These are phyloP conservation scores for Lathyrus sativus DNA, from an alignment of 306 rosid genomes.

Conservation along the genomic window DNA sequence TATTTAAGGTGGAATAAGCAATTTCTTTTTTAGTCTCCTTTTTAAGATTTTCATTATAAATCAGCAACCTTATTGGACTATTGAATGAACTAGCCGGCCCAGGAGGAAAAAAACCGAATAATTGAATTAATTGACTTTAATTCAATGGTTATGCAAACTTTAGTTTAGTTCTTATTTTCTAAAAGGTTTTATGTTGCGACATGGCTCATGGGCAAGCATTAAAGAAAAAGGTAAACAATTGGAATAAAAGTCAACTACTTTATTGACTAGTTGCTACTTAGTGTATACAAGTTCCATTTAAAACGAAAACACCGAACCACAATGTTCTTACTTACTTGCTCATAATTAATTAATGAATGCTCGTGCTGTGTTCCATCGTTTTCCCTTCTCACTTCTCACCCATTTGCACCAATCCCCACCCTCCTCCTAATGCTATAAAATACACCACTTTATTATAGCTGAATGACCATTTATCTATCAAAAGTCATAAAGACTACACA, in stretches of 20 bases:
- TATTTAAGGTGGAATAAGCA: too few species aligned
- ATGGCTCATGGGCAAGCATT: slow-evolving; percentile 6
- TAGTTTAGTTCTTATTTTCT: too few species aligned
- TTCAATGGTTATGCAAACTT: too few species aligned
- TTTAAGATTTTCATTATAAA: too few species aligned
- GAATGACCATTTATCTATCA: slow-evolving; percentile 21
- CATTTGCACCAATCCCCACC: neutral
- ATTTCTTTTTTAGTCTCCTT: too few species aligned
- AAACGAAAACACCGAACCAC: neutral
- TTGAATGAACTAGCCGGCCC: too few species aligned
- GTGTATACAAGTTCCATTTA: neutral
- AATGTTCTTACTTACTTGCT: neutral
- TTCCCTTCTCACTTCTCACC: neutral
- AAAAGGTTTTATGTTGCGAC: neutral
- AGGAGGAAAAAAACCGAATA: too few species aligned
- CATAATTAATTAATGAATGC: neutral
- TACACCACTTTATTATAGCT: slow-evolving; percentile 8
- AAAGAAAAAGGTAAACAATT: neutral
- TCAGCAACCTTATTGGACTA: too few species aligned
- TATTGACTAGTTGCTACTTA: slow-evolving; percentile 1
- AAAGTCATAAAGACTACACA: slow-evolving; percentile 20
- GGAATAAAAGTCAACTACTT: neutral
- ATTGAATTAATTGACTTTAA: too few species aligned
- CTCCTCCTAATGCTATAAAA: neutral
- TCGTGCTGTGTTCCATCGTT: slow-evolving; percentile 7